phyloP scores from a whole-genome alignment of 2,329 filamentous ascomycete genomes.

The Colletotrichum tropicale region DNA sequence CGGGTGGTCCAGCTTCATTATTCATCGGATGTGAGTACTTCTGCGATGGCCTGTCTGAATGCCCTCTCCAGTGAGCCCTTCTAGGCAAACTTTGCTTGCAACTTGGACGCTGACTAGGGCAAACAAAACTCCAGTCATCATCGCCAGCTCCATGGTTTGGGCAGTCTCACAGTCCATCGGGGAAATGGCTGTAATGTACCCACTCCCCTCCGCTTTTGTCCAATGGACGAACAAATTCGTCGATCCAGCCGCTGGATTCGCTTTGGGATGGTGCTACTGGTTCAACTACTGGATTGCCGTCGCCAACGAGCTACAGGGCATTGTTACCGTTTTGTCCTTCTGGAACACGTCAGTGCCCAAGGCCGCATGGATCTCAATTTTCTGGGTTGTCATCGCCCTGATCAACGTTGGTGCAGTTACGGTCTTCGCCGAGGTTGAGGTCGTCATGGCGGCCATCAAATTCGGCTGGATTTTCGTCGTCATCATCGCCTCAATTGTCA shows the following conservation, averaged over 20 bases:
- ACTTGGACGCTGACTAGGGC: no score
- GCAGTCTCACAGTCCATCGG: slow-evolving; percentile 47
- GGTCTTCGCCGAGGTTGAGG: slow-evolving; percentile 49
- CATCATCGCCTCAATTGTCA: slow-evolving; percentile 45
- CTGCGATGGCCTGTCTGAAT: not conserved
- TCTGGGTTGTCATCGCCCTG: slow-evolving; percentile 39
- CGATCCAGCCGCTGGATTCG: slow-evolving; percentile 43
- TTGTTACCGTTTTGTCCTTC: slow-evolving; percentile 44
- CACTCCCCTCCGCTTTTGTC: slow-evolving; percentile 48
- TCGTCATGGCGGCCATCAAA: slow-evolving; percentile 45
- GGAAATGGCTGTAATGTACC: slow-evolving; percentile 51
- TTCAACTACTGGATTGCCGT: slow-evolving; percentile 47
- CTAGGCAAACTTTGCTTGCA: no score
- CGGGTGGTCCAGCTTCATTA: slow-evolving; percentile 45
- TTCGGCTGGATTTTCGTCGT: slow-evolving; percentile 51
- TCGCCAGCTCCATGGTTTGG: slow-evolving; percentile 51
- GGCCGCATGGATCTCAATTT: slow-evolving; percentile 45
- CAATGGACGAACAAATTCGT: slow-evolving; percentile 51
- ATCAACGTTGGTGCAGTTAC: slow-evolving; percentile 46
- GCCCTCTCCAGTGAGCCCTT: slow-evolving; percentile 12
- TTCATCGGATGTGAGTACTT: slow-evolving; percentile 41
- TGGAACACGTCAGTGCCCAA: slow-evolving; percentile 46
- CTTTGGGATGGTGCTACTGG: slow-evolving; percentile 52
- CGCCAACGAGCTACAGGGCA: slow-evolving; percentile 45
- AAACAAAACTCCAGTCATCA: not conserved